A percentile compares a stretch with the other conserved stretches of the same genome.
phyloP scores from a whole-genome alignment of 192 early-diverging fungal species.

The Kappamyces sp. region DNA sequence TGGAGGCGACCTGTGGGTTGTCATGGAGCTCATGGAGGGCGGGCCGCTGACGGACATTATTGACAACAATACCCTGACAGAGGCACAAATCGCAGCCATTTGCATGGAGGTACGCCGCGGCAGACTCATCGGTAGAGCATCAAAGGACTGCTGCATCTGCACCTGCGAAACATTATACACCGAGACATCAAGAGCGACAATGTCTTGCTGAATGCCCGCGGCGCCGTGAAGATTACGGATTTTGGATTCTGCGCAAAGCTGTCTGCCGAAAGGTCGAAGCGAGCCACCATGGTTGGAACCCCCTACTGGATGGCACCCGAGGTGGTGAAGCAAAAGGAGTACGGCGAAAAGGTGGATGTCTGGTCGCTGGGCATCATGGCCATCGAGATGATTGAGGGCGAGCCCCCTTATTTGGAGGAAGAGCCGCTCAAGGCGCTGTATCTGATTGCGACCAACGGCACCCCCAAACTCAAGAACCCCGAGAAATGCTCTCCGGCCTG shows the following conservation, averaged over 20 bases:
- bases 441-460: slow-evolving; percentile 85
- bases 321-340: slow-evolving; percentile 87
- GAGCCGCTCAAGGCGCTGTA: slow-evolving; percentile 71
- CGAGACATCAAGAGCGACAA: slow-evolving; percentile 89
- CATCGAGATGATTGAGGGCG: slow-evolving; percentile 96
- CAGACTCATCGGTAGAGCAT: slow-evolving; percentile 45
- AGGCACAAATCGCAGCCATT: slow-evolving; percentile 32
- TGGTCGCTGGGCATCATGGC: slow-evolving; percentile 99
- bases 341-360: slow-evolving; percentile 88
- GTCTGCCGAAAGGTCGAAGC: slow-evolving; percentile 65
- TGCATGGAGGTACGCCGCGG: slow-evolving; percentile 20
- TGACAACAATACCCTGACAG: slow-evolving; percentile 57
- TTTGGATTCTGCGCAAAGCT: slow-evolving; percentile 87
- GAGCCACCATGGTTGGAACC: slow-evolving; percentile 82
- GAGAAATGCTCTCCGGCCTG: slow-evolving; percentile 74
- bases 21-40: slow-evolving; percentile 94
- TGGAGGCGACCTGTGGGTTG: slow-evolving; percentile 76
- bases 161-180: slow-evolving; percentile 79
- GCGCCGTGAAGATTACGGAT: slow-evolving; percentile 24
- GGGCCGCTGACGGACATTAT: slow-evolving; percentile 90
- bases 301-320: slow-evolving; percentile 99
- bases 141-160: slow-evolving; percentile 74
- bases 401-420: slow-evolving; percentile 94
- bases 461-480: slow-evolving; percentile 83
- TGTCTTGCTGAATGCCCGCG: slow-evolving; percentile 28